Base-by-base conservation (phyloP, 345 rosid genomes). In the Populus nigra region DNA sequence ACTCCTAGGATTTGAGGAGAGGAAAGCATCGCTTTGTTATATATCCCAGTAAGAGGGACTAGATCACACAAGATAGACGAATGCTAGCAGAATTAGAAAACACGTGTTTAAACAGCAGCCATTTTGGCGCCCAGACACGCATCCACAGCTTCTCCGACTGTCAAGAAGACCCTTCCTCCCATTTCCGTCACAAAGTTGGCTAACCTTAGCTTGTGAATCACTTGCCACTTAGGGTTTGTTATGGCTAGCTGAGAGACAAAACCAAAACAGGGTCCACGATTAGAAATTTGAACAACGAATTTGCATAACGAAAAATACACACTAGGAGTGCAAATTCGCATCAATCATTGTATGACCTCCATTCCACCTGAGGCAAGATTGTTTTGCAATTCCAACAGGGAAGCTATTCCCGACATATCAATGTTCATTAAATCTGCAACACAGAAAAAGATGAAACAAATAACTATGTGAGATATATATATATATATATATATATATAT, bases 201-300 rank as follows among this genome's bases (percentile, higher is more conserved):
- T 73, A 85, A 31, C 85, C 78, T 94, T 83, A 94, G 85, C 88
- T 93, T 94, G 87, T 93, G 92, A 69, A 88, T 83, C 79, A 94
- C 97, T 83, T 88, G 85, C 97, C 97, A 93, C 79, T 85, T 91
- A 3, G 98, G 98, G 76, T 90, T 93, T 20, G 85, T 86, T 65
- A 94, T 84, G 38, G 93, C 91, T 74, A 94, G 70, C 98, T 91
- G 89, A 75, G 38, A 73, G 22, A 63, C 1, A 23, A 3, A 55
- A 70, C 62, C 18, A 3, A 5, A 73, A 53, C 0, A 41, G 47
- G 3, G 10, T 11, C 55, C 4, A 31, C 22, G 41, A 25, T 8
- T 39, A 23, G 27, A 36, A n/a, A 57, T 9, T 57, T 57, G 0
- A 53, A 1, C 11, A 5, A 0, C 23, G 50, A 47, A 13, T 4